These are phyloP conservation scores for Boletus huronensis DNA, from an alignment of 768 basidiomycete genomes.

Conservation along the genomic window DNA sequence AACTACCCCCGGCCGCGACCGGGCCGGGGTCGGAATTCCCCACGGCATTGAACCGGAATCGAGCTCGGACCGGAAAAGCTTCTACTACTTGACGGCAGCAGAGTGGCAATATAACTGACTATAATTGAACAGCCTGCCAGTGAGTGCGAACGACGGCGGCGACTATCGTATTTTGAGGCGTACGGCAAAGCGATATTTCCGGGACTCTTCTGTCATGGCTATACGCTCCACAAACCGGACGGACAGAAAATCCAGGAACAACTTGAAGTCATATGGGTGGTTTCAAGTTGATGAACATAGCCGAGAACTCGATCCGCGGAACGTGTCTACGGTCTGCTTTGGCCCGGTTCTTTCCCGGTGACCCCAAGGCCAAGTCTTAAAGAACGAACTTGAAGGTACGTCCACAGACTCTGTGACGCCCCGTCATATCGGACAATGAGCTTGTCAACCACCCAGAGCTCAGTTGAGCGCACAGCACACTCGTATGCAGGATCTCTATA, in stretches of 20 bases:
- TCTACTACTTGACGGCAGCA: too few relatives aligned
- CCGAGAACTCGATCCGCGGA: neutral
- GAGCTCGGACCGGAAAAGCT: too few relatives aligned
- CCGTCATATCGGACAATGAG: conserved; percentile 4
- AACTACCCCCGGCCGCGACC: too few relatives aligned
- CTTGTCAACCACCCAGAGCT: neutral
- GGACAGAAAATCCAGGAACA: too few relatives aligned
- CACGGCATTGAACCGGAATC: neutral
- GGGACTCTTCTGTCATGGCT: neutral
- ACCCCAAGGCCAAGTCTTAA: neutral
- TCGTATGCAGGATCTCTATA: conserved; percentile 21
- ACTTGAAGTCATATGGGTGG: too few relatives aligned
- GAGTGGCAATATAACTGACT: too few relatives aligned
- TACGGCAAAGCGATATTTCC: neutral
- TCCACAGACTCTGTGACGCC: too few relatives aligned
- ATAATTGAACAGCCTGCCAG: too few relatives aligned
- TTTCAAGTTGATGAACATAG: neutral
- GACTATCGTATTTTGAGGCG: too few relatives aligned
- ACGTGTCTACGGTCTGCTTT: neutral
- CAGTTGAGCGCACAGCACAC: conserved; percentile 15
- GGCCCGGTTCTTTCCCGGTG: neutral
- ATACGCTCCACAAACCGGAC: too few relatives aligned
- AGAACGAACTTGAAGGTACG: neutral
- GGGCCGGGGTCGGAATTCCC: neutral
- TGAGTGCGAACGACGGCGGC: too few relatives aligned